Evolutionary conservation across 2,329 filamentous ascomycete genomes (phyloP).

Genomic region (Fusarium sp.): DNA sequence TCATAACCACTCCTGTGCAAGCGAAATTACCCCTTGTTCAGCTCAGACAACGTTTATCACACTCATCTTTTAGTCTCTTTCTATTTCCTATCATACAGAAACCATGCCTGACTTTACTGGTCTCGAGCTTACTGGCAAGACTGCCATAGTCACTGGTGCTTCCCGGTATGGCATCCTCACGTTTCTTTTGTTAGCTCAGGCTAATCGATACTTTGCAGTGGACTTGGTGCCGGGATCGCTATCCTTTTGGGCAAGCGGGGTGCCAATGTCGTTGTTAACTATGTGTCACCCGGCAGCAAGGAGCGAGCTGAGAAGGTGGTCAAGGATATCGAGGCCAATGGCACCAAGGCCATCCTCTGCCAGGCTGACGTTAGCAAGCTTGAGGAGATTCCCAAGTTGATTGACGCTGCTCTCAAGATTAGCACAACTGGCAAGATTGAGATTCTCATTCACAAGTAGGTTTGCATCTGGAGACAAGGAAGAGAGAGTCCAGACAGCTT

Average conservation of each 20-base stretch:
- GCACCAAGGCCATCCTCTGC: slow-evolving; percentile 26
- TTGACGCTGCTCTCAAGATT: slow-evolving; percentile 31
- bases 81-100: background rate
- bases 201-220: slow-evolving; percentile 9
- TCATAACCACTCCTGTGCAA: background rate
- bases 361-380: slow-evolving; percentile 36
- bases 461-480: background rate
- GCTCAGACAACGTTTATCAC: background rate
- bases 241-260: slow-evolving; percentile 26
- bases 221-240: slow-evolving; percentile 34
- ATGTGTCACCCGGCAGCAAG: slow-evolving; percentile 19
- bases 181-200: background rate
- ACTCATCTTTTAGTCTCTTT: background rate
- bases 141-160: slow-evolving; percentile 39
- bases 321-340: slow-evolving; percentile 25
- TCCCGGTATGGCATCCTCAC: slow-evolving; percentile 20
- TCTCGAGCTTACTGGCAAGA: slow-evolving; percentile 39
- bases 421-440: slow-evolving; percentile 39
- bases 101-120: slow-evolving; percentile 29
- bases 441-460: slow-evolving; percentile 40
- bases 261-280: slow-evolving; percentile 39
- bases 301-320: slow-evolving; percentile 31
- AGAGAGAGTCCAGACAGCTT: background rate
- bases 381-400: slow-evolving; percentile 29
- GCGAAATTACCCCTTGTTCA: background rate